These are phyloP conservation scores for Rutstroemia sp. DNA, from an alignment of 2,329 filamentous ascomycete genomes.

Conservation along the genomic window DNA sequence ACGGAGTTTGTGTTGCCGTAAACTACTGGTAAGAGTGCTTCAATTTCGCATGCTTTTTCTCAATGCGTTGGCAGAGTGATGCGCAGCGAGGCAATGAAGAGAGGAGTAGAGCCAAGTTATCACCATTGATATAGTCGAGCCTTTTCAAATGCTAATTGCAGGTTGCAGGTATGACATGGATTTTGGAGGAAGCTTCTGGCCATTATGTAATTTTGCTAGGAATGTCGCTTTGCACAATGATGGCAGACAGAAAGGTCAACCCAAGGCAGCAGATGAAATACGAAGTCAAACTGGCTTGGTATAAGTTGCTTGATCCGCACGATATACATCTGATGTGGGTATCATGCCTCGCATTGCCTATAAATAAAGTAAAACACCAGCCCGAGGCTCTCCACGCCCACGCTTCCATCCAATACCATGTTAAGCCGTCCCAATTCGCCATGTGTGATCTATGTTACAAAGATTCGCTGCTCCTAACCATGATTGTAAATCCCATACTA, in stretches of 20 bases:
- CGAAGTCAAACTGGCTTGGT: background rate
- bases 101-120: background rate
- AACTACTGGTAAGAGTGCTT: conserved; percentile 63
- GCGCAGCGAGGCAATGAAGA: too few relatives aligned
- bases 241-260: background rate
- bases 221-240: conserved; percentile 13
- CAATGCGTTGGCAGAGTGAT: too few relatives aligned
- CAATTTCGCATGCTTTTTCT: background rate
- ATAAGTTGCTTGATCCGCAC: too few relatives aligned
- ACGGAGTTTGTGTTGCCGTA: conserved; percentile 68
- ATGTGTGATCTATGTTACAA: conserved; percentile 2
- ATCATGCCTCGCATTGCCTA: background rate
- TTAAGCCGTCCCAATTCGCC: background rate
- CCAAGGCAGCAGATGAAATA: background rate
- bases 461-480: background rate
- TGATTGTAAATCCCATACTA: background rate
- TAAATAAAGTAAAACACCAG: too few relatives aligned
- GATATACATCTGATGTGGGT: background rate
- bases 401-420: background rate
- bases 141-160: background rate
- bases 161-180: conserved; percentile 67
- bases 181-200: conserved; percentile 62
- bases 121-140: too few relatives aligned
- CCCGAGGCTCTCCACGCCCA: background rate
- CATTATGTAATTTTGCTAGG: conserved; percentile 30